These are phyloP conservation scores for Lodderomyces parapsilosis DNA, from an alignment of 1,139 yeast genomes.

Conservation along the genomic window DNA sequence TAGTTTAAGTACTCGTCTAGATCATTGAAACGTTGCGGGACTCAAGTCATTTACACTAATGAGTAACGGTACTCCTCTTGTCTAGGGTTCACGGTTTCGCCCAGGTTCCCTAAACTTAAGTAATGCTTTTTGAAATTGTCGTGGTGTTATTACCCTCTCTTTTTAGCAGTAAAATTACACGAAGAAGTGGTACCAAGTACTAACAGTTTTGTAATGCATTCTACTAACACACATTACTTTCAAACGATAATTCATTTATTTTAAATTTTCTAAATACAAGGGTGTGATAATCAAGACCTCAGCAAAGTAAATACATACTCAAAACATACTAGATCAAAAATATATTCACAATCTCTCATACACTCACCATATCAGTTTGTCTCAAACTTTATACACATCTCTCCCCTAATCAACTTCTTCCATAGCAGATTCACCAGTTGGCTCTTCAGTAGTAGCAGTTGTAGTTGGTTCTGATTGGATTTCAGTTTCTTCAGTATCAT, in stretches of 20 bases:
- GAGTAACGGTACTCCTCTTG: too few species aligned
- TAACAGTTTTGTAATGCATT: too few species aligned
- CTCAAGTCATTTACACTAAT: too few species aligned
- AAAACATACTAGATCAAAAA: not conserved
- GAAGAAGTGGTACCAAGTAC: too few species aligned
- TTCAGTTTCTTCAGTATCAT: conserved; percentile 58
- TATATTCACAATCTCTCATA: not conserved
- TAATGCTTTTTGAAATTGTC: too few species aligned
- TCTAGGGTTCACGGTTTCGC: too few species aligned
- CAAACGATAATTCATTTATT: too few species aligned
- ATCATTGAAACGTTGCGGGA: too few species aligned
- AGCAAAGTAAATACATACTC: not conserved
- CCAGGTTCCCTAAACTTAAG: too few species aligned
- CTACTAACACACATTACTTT: not conserved
- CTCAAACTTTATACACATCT: not conserved
- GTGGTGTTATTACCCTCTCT: too few species aligned
- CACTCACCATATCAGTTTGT: not conserved
- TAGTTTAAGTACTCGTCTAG: too few species aligned
- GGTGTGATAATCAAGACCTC: not conserved
- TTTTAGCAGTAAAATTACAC: too few species aligned
- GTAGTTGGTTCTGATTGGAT: conserved; percentile 51
- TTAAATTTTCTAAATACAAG: conserved; percentile 2
- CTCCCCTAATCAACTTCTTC: conserved; percentile 89
- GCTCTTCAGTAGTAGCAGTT: conserved; percentile 57
- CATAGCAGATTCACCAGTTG: conserved; percentile 90